These are phyloP conservation scores for Escallonia herrerae DNA, from an alignment of 129 eudicot species.

Conservation along the genomic window DNA sequence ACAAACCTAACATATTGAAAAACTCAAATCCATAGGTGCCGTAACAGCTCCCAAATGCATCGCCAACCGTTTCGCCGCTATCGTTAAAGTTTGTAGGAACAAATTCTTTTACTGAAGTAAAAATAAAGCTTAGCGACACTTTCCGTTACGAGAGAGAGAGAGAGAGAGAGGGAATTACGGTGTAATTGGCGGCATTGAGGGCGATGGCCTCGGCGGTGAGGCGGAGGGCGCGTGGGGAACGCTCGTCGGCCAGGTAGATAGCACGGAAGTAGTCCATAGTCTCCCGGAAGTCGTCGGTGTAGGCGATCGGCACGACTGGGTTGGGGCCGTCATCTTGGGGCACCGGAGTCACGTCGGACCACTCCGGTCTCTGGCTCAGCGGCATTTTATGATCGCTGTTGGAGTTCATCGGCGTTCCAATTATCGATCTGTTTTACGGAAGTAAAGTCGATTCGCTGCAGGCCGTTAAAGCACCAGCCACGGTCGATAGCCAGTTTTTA, in stretches of 20 bases:
- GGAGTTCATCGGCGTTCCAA: constrained; percentile 22
- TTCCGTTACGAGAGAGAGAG: not conserved
- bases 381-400: constrained; percentile 38
- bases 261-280: constrained; percentile 91
- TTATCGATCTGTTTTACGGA: no score
- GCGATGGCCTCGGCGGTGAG: constrained; percentile 63
- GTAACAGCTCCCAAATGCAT: no score
- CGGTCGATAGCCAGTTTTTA: no score
- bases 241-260: constrained; percentile 74
- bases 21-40: no score
- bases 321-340: constrained; percentile 90
- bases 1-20: no score
- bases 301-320: constrained; percentile 85
- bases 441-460: no score
- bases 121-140: no score
- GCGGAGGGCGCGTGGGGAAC: constrained; percentile 61
- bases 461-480: no score
- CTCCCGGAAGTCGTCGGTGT: constrained; percentile 62
- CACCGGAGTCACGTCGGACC: constrained; percentile 81
- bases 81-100: not conserved
- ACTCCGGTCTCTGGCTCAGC: constrained; percentile 57
- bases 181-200: constrained; percentile 84
- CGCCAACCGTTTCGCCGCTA: not conserved
- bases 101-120: no score
- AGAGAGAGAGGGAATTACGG: constrained; percentile 35